phyloP scores from a whole-genome alignment of 2,329 filamentous ascomycete genomes.

The Cytospora paraplurivora region DNA sequence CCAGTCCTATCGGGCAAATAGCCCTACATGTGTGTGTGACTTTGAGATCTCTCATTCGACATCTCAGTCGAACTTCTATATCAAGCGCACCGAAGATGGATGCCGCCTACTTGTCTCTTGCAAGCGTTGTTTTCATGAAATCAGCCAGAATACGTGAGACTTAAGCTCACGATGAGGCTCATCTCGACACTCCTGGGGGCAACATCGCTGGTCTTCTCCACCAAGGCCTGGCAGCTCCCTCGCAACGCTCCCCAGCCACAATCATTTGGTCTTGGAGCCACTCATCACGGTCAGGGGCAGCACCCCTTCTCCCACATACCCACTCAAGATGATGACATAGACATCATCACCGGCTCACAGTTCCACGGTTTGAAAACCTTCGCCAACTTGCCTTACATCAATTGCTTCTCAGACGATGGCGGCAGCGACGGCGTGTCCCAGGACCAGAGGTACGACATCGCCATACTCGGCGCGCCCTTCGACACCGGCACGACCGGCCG shows the following conservation, averaged over 20 bases:
- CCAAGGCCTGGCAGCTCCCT: slow-evolving; percentile 22
- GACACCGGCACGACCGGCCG: slow-evolving; percentile 41
- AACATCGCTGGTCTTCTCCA: slow-evolving; percentile 1
- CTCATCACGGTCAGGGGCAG: not conserved
- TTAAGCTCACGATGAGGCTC: slow-evolving; percentile 11
- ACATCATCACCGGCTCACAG: slow-evolving; percentile 46
- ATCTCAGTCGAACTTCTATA: not conserved
- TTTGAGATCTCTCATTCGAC: not conserved
- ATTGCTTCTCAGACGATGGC: slow-evolving; percentile 57
- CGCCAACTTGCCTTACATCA: slow-evolving; percentile 61
- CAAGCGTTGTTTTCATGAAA: not conserved
- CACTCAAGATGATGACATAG: slow-evolving; percentile 37
- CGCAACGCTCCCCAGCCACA: slow-evolving; percentile 8
- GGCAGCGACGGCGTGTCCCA: slow-evolving; percentile 43
- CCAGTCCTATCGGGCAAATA: no score
- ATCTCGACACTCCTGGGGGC: not conserved
- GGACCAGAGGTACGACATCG: slow-evolving; percentile 56
- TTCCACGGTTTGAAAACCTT: slow-evolving; percentile 64
- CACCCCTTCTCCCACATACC: slow-evolving; percentile 10
- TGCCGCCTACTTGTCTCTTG: not conserved
- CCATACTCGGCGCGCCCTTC: slow-evolving; percentile 53
- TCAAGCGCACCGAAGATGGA: not conserved
- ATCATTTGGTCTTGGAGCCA: not conserved
- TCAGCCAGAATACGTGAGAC: not conserved
- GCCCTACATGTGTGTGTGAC: not conserved